Base-by-base conservation (phyloP, 2,329 filamentous ascomycete species). In the Lojkania enalia region DNA sequence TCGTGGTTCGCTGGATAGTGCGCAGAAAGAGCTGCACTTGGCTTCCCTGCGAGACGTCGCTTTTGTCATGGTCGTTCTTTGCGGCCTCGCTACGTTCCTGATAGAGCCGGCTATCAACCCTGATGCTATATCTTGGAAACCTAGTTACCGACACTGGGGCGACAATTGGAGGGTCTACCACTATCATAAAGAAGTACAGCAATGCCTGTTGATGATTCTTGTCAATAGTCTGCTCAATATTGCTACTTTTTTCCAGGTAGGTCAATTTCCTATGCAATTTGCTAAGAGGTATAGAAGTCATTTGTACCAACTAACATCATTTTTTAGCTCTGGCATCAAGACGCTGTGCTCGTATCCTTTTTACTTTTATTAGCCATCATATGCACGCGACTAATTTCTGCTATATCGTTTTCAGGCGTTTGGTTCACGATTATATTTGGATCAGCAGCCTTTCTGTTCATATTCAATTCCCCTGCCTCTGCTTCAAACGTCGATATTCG, bases 371-470 rank as follows among this genome's bases (percentile, higher is more conserved):
- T 59, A 43, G 51, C 65, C 5, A 61, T 44, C 44, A 55, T 66
- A 20, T 60, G 54, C 46, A 58, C 64, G 12, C 61, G 63, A 20
- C 45, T 67, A 4, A 49, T 55, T 29, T 47, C 60, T 23, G 40
- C 46, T 11, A 42, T 51, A 6, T 60, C 60, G 6, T 52, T 64
- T 39, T 57, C 53, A 4, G 54, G 51, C 20, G 38, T 64, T 29
- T 64, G 62, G 55, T 68, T 69, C 39, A 61, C 55, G 9, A 42
- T 61, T 16, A 51, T 69, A 38, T 69, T 57, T 42, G 53, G 39
- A 3, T 44, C 46, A 3, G 55, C 65, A 11, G 51, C 57, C 3
- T 37, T 64, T 36, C 20, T 61, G 3, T 61, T 63, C 35, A 44
- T 63, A 6, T 56, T 46, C 23, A 52, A 48, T 33, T 47, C 55